Evolutionary conservation across 495 filamentous ascomycete genomes (phyloP), one percentile per base, ranked within the genome.

Genomic region (Penicillium chermesinum): DNA sequence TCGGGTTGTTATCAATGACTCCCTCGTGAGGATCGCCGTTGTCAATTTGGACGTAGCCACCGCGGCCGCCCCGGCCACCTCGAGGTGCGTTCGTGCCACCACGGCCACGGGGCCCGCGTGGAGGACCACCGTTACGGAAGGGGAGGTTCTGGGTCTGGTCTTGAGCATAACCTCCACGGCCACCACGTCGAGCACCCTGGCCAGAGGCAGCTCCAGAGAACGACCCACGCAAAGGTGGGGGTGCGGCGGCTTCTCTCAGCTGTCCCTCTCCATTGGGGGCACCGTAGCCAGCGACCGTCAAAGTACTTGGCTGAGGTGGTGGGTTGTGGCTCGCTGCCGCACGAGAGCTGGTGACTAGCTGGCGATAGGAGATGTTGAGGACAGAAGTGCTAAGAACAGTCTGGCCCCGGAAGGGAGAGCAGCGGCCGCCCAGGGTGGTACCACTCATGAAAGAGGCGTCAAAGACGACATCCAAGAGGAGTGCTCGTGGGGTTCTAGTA

Each of bases 391-490:
- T 75, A 1, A 87, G 80, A 8, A 99, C 89, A 0, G 94, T 96
- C 62, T 93, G 91, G 33, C 94, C 94, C 32, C 94, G 82, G 83
- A 97, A 97, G 5, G 87, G 87, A n/a, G 89, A 87, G 65, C 94
- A 97, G 18, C 94, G 82, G 18, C 87, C 88, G 48, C 86, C 84
- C 10, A 99, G 76, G 0, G 85, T 89, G 0, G 89, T 96, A 42
- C 91, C 94, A 49, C 87, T 90, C 89, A 99, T 96, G 64, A 99
- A 99, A 2, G 87, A 86, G 14, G 78, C 77, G 59, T 99, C 94
- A 60, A 95, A 97, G 3, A 99, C 83, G 42, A 97, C 80, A 63
- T 99, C 94, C 19, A 99, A 77, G 25, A 96, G 72, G 17, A 84
- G 82, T 10, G 83, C 84, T 32, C 87, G 84, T 15, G 89, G 66